Percentiles rank a stretch among this genome's conserved stretches.
Conservation (phyloP, 768 basidiomycete genomes). For the Podaxis sp. region DNA sequence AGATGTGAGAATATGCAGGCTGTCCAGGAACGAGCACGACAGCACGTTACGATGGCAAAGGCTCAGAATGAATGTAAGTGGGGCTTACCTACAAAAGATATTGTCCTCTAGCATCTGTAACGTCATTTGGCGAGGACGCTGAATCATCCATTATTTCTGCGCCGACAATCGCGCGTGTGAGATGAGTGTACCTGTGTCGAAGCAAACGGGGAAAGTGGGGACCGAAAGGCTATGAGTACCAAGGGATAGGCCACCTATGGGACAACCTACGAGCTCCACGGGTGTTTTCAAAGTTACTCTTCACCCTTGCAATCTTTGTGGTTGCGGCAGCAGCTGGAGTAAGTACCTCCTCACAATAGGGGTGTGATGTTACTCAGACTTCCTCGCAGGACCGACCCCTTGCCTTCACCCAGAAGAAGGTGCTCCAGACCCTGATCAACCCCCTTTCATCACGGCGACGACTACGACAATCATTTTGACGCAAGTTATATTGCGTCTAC, state of each 20-base stretch:
- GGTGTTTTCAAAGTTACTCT: not conserved
- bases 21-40: not conserved
- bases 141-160: not conserved
- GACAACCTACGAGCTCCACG: not conserved
- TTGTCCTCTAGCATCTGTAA: not conserved
- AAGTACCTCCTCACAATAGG: not conserved
- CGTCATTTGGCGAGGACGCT: not conserved
- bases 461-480: slow-evolving; percentile 5
- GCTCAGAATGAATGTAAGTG: not conserved
- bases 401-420: not conserved
- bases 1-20: not conserved
- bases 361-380: not conserved
- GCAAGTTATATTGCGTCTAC: not conserved
- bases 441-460: not conserved
- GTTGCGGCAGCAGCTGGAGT: not conserved
- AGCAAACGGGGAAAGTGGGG: not conserved
- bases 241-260: not conserved
- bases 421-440: not conserved
- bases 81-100: not conserved
- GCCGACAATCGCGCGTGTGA: not conserved
- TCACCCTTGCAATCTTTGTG: not conserved
- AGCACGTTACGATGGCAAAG: not conserved
- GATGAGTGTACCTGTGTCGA: not conserved
- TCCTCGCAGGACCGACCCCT: not conserved
- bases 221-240: not conserved